Base-by-base conservation (phyloP, 441 rosid genomes). In the Pelargonium australe region DNA sequence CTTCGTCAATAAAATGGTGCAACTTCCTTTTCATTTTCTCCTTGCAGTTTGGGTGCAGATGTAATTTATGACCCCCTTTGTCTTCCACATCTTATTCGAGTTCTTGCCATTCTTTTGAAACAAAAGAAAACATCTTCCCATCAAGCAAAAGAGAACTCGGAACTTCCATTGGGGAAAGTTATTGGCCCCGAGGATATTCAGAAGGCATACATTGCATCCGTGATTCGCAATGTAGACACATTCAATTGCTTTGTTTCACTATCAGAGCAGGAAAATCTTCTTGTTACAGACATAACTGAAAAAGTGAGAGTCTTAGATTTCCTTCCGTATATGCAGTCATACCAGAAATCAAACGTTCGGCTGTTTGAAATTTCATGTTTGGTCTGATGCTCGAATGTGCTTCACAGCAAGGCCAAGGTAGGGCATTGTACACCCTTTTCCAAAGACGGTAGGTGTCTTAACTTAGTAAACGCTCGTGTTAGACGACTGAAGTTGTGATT, bases 291-390 rank as follows among this genome's bases (percentile, higher is more conserved):
- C 72, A 12, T 89, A 62, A 89, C 96, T 0, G 70, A 73, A 72
- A 78, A 80, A 19, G 49, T 69, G 23, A 82, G 41, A 72, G 90
- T 91, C 19, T 73, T 76, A 6, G 74, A 80, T 81, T 82, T 93
- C 71, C 88, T 92, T 77, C 88, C 92, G 2, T 87, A 85, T 69
- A 84, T 93, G 96, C 78, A 76, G 66, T 86, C 93, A 2, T 93
- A 89, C 40, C 74, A 85, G 41, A 80, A 85, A 72, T 78, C 89
- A 31, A 84, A 80, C 55, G 75, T 88, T 14, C 73, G 84, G 2
- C 72, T 90, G 41, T 85, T 85, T 45, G 75, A 72, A 19, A 73
- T 86, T 19, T 75, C 84, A 10, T 31, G 6, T 34, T n/a, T 3
- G 2, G 25, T 5, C 9, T 5, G 16, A 41, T 41, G 8, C 45